Conservation (phyloP, 257 asterid species). For the Mentha longifolia region DNA sequence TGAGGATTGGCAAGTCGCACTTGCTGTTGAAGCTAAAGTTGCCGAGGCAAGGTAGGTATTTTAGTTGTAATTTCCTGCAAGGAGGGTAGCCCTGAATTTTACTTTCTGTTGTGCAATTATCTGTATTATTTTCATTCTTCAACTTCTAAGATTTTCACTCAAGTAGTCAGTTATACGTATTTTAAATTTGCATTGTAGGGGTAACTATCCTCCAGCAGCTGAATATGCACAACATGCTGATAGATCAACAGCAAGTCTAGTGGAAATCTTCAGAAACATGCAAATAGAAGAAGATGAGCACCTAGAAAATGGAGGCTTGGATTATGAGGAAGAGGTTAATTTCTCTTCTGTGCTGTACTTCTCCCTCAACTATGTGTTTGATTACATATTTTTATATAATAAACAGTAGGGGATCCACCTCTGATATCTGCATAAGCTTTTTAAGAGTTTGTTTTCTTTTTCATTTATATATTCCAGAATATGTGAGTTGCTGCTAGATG, state of each 20-base stretch:
- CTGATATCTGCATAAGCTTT: constrained; percentile 7
- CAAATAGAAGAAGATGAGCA: constrained; percentile 65
- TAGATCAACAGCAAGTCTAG: constrained; percentile 77
- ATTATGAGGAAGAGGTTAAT: constrained; percentile 61
- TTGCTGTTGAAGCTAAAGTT: constrained; percentile 69
- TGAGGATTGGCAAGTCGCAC: constrained; percentile 95
- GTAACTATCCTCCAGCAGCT: constrained; percentile 68
- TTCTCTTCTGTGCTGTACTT: constrained; percentile 14
- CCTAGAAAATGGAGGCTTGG: constrained; percentile 80
- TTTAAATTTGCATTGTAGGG: constrained; percentile 51
- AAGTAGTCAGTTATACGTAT: constrained; percentile 21
- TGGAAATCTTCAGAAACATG: constrained; percentile 75
- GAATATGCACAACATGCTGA: constrained; percentile 67
- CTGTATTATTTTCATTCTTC: constrained; percentile 10
- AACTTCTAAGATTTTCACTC: not conserved
- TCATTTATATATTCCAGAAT: not conserved
- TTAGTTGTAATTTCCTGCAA: constrained; percentile 22
- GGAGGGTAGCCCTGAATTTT: constrained; percentile 9
- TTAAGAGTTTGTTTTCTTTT: not conserved
- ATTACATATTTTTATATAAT: not conserved
- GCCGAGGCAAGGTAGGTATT: constrained; percentile 61
- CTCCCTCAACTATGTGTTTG: constrained; percentile 1
- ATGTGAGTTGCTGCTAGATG: not conserved
- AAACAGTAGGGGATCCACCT: not conserved
- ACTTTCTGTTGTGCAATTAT: constrained; percentile 17